A percentile compares a stretch with the other conserved stretches of the same genome.
These are phyloP conservation scores for Mucor saturninus DNA, from an alignment of 371 early-diverging fungal genomes.

Conservation along the genomic window DNA sequence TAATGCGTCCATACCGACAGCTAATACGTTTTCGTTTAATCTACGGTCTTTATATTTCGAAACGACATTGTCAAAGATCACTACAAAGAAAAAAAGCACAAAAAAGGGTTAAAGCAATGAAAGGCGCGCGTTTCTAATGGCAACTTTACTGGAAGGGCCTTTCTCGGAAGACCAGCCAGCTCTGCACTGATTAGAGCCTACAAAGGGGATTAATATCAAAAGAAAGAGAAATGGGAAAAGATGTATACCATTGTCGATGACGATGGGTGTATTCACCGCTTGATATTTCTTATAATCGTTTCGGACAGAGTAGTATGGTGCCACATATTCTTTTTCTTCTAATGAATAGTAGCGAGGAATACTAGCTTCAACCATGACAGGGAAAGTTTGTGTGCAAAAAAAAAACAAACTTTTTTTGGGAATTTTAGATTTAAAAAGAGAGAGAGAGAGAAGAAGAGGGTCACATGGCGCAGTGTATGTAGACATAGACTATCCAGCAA, in stretches of 20 bases:
- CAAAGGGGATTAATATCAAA: background rate
- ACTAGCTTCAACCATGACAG: conserved; percentile 33
- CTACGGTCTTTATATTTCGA: conserved; percentile 83
- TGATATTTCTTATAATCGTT: conserved; percentile 28
- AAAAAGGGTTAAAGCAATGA: background rate
- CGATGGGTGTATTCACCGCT: conserved; percentile 50
- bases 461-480: too few species aligned
- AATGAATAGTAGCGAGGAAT: conserved; percentile 34
- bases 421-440: background rate
- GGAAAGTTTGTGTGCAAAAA: background rate
- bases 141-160: conserved; percentile 61
- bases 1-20: conserved; percentile 81
- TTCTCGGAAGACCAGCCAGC: conserved; percentile 84
- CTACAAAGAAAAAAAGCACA: conserved; percentile 33
- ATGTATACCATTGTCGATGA: conserved; percentile 71
- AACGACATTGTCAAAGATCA: conserved; percentile 82
- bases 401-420: background rate
- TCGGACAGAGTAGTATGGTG: conserved; percentile 26
- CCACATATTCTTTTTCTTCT: conserved; percentile 35
- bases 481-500: too few species aligned
- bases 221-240: background rate
- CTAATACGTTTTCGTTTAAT: conserved; percentile 55
- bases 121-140: background rate
- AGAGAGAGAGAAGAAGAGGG: too few species aligned
- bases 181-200: conserved; percentile 79